These are phyloP conservation scores for Tritrichomonas musculus DNA, from an alignment of 208 protist genomes.

Conservation along the genomic window DNA sequence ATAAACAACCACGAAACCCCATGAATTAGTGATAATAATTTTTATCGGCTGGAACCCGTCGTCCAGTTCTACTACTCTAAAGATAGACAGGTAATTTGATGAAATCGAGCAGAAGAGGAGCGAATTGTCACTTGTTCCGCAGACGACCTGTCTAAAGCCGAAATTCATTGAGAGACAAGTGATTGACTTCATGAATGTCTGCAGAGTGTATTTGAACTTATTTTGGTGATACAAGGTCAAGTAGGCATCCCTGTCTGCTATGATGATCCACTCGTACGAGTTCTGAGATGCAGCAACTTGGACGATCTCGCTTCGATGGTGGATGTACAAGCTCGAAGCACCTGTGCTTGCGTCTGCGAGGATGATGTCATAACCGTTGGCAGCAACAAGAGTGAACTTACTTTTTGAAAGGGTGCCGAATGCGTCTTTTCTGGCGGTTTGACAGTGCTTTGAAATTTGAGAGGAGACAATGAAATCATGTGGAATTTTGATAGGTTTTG, in stretches of 20 bases:
- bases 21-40: neutral
- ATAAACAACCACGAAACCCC: neutral
- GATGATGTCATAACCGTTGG: too few relatives aligned
- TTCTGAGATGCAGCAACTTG: too few relatives aligned
- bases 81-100: neutral
- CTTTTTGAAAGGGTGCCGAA: too few relatives aligned
- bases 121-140: neutral
- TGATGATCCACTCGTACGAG: neutral
- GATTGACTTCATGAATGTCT: neutral
- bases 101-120: neutral
- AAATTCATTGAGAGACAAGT: neutral
- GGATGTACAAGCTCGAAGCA: too few relatives aligned
- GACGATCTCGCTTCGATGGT: too few relatives aligned
- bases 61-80: neutral
- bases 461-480: too few relatives aligned
- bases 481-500: too few relatives aligned
- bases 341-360: too few relatives aligned
- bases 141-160: neutral
- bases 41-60: neutral
- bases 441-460: too few relatives aligned
- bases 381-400: too few relatives aligned
- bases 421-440: too few relatives aligned
- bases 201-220: neutral
- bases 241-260: neutral
- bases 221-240: neutral